Conservation (phyloP, 1,284 basidiomycete genomes). For the Cryptococcus maquisensis region DNA sequence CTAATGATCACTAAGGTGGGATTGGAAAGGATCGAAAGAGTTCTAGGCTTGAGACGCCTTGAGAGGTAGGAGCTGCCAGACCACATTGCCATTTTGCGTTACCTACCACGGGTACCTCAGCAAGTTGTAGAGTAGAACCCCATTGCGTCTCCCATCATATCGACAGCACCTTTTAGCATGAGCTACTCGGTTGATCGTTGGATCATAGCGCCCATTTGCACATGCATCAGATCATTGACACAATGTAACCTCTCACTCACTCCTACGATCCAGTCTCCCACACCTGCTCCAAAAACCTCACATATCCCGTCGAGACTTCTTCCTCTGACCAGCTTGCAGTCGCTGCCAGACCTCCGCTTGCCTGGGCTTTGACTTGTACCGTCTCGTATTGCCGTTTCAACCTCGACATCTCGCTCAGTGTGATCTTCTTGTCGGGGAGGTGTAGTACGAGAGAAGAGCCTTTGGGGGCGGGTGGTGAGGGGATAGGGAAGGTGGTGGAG, state of each 20-base stretch:
- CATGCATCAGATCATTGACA: background rate
- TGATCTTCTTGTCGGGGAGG: conserved; percentile 56
- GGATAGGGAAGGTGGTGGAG: conserved; percentile 54
- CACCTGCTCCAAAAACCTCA: conserved; percentile 66
- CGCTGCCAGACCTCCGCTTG: conserved; percentile 72
- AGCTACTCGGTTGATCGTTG: background rate
- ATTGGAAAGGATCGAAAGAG: conserved; percentile 31
- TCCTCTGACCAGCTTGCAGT: conserved; percentile 73
- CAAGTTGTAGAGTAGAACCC: no score
- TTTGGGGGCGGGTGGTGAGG: conserved; percentile 53
- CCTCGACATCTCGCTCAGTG: conserved; percentile 77
- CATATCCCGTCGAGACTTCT: conserved; percentile 70
- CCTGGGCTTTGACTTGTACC: conserved; percentile 81
- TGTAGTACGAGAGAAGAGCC: conserved; percentile 4
- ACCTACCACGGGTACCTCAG: no score
- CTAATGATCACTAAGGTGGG: conserved; percentile 20
- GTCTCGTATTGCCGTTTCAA: conserved; percentile 82
- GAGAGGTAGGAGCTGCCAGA: no score
- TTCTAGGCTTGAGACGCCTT: conserved; percentile 14
- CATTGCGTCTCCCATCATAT: background rate
- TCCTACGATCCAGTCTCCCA: conserved; percentile 42
- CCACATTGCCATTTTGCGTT: no score
- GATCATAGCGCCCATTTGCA: no score
- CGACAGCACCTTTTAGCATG: background rate
- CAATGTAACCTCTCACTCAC: background rate